Conservation (phyloP, 1,284 basidiomycete genomes). For the Termitomyces sp. region DNA sequence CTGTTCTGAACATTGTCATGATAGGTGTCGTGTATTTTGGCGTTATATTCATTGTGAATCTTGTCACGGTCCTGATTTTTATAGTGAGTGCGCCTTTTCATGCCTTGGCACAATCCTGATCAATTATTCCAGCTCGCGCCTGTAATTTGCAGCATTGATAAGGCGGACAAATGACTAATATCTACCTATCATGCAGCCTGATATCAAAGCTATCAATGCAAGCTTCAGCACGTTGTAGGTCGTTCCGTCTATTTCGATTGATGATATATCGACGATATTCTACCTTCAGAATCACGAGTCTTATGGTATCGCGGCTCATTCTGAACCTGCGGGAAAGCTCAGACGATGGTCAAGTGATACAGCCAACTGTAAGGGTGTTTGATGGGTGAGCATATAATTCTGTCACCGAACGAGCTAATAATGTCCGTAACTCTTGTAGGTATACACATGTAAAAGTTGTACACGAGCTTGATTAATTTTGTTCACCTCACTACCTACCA, state of each 20-base stretch:
- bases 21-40: slow-evolving; percentile 27
- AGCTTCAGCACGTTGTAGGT: slow-evolving; percentile 28
- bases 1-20: background rate
- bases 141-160: background rate
- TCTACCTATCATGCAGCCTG: slow-evolving; percentile 16
- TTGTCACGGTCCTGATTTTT: slow-evolving; percentile 28
- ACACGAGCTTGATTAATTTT: no score
- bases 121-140: background rate
- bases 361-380: background rate
- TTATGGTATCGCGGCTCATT: slow-evolving; percentile 21
- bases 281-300: slow-evolving; percentile 17
- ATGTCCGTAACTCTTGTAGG: background rate
- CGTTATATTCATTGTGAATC: slow-evolving; percentile 28
- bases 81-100: slow-evolving; percentile 20
- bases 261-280: background rate
- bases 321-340: slow-evolving; percentile 18
- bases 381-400: background rate
- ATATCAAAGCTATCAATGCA: slow-evolving; percentile 28
- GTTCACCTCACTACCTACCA: no score
- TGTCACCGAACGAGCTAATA: background rate
- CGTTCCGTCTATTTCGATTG: background rate
- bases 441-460: no score
- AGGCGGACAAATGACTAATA: background rate
- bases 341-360: background rate
- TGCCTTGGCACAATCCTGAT: background rate